Evolutionary conservation across 139 green algal genomes (phyloP), one percentile per base, ranked within the genome.

Genomic region (Closterium sp.): DNA sequence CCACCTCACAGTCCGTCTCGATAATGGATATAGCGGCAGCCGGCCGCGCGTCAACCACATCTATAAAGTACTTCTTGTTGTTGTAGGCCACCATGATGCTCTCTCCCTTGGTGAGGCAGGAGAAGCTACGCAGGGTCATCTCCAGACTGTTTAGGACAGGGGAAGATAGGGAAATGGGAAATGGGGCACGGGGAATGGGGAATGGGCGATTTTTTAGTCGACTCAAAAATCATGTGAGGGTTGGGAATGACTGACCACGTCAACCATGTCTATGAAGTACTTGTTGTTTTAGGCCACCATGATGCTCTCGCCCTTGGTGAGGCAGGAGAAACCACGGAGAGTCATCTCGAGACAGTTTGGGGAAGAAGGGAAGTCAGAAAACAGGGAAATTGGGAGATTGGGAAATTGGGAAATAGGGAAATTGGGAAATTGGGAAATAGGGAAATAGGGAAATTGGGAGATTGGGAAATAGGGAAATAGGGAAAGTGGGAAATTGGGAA

Each of bases 31-130:
- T 97, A 12, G 98, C 98, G 12, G 94, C 85, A 4, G 84, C 92
- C 6, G 98, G 98, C 93, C 97, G 97, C 31, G 96, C 90, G 94
- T 97, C 96, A 30, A 97, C 95, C 36, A 96, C 96, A 91, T 98
- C 96, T 76, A 98, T 98, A 94, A 97, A 98, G 93, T 98, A 99
- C 38, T 96, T 96, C 84, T 97, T 97, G 93, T 97, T 97, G 95
- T 99, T 99, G 96, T 99, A 99, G 91, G 97, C 93, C 23, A 99
- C 96, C 43, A 97, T 95, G 87, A 99, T 98, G 76, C 93, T 96
- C 93, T 99, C 97, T 4, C 96, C 97, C 34, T 84, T 36, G 1
- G 93, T 94, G 4, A 98, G 91, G 92, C 97, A 98, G 30, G 94
- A 96, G 95, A 97, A 98, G 93, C 89, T 96, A 32, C 98, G 95